Evolutionary conservation across 2,329 filamentous ascomycete genomes (phyloP).

Genomic region (Arthroderma uncinatum): DNA sequence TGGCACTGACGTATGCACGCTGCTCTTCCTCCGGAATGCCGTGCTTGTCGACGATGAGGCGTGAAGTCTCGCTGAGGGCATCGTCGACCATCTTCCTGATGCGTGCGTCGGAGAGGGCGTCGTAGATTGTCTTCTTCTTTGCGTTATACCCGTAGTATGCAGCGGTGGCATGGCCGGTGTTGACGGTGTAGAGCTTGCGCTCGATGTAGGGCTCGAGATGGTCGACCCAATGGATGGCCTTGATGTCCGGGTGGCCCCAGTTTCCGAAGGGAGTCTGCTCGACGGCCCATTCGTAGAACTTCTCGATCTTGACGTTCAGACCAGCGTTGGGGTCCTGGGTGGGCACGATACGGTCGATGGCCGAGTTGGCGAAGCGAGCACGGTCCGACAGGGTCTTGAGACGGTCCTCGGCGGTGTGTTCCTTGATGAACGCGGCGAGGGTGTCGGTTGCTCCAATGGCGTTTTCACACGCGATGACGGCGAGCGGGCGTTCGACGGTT

Average conservation of each 20-base stretch:
- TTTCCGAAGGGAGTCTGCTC: slow-evolving; percentile 75
- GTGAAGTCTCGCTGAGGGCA: slow-evolving; percentile 74
- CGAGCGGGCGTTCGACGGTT: slow-evolving; percentile 53
- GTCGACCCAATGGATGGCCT: slow-evolving; percentile 87
- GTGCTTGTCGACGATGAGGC: slow-evolving; percentile 79
- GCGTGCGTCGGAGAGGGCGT: slow-evolving; percentile 68
- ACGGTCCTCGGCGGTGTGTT: slow-evolving; percentile 58
- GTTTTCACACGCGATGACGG: slow-evolving; percentile 97
- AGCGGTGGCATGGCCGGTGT: slow-evolving; percentile 91
- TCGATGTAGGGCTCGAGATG: slow-evolving; percentile 92
- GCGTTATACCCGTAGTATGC: slow-evolving; percentile 89
- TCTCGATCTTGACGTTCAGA: slow-evolving; percentile 88
- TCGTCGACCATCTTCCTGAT: slow-evolving; percentile 71
- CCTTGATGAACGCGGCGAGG: slow-evolving; percentile 68
- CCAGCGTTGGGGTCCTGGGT: slow-evolving; percentile 70
- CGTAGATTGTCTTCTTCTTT: slow-evolving; percentile 78
- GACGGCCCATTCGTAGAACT: slow-evolving; percentile 98
- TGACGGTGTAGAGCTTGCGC: slow-evolving; percentile 98
- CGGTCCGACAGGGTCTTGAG: slow-evolving; percentile 58
- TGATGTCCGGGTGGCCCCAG: slow-evolving; percentile 57
- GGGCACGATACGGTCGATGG: slow-evolving; percentile 95
- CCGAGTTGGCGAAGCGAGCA: slow-evolving; percentile 90
- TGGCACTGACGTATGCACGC: slow-evolving; percentile 77
- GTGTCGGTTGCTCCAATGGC: slow-evolving; percentile 89
- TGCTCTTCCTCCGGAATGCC: slow-evolving; percentile 65